phyloP scores from a whole-genome alignment of 257 asterid genomes.

The Linaria vulgaris region DNA sequence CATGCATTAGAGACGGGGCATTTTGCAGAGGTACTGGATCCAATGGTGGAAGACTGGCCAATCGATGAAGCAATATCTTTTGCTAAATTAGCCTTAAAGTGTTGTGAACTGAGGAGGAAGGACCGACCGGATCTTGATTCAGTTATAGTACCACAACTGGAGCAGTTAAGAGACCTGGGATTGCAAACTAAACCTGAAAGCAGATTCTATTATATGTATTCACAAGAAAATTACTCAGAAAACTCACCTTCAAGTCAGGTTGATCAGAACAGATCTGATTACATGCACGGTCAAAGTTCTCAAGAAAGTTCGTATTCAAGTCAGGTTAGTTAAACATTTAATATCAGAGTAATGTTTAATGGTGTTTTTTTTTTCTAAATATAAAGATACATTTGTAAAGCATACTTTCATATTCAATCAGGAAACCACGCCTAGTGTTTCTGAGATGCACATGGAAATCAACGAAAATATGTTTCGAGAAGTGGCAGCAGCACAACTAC shows the following conservation, averaged over 20 bases:
- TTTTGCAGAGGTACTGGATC: slow-evolving; percentile 60
- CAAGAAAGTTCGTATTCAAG: slow-evolving; percentile 38
- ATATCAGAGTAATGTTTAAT: background rate
- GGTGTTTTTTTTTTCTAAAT: slow-evolving; percentile 8
- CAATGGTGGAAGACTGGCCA: slow-evolving; percentile 73
- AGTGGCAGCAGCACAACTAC: slow-evolving; percentile 25
- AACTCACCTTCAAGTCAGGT: slow-evolving; percentile 40
- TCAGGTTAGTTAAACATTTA: slow-evolving; percentile 26
- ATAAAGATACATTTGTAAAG: background rate
- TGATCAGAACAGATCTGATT: slow-evolving; percentile 17
- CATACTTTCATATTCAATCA: slow-evolving; percentile 10
- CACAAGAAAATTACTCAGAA: slow-evolving; percentile 30
- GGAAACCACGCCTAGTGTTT: slow-evolving; percentile 23
- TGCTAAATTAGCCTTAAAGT: slow-evolving; percentile 65
- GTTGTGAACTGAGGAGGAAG: slow-evolving; percentile 82
- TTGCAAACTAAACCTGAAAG: slow-evolving; percentile 23
- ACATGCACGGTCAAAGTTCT: slow-evolving; percentile 27
- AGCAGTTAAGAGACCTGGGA: slow-evolving; percentile 50
- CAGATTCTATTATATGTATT: slow-evolving; percentile 25
- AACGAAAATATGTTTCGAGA: slow-evolving; percentile 16
- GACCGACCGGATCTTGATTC: slow-evolving; percentile 85
- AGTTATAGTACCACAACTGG: slow-evolving; percentile 66
- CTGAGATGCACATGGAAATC: slow-evolving; percentile 6
- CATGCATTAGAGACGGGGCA: slow-evolving; percentile 60
- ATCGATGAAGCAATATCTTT: slow-evolving; percentile 63